Evolutionary conservation across 352 stramenopile species (phyloP).

Genomic region (Phytophthora citrophthora): DNA sequence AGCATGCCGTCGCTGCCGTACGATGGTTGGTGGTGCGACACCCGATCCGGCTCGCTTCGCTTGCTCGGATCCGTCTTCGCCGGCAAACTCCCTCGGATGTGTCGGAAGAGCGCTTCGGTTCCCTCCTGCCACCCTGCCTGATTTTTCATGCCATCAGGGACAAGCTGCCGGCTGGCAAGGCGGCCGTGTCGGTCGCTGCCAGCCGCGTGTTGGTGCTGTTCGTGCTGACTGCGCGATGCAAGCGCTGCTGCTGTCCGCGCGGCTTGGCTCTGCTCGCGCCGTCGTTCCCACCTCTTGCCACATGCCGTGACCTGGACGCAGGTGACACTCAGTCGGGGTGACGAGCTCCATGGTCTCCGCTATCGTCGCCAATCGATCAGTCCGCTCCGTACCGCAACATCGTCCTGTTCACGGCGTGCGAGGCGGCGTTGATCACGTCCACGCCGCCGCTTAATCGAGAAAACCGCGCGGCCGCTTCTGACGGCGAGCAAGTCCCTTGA

Average conservation of each 20-base stretch:
- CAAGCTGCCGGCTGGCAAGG: slow-evolving; percentile 27
- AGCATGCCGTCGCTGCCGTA: slow-evolving; percentile 1
- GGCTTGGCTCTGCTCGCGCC: slow-evolving; percentile 28
- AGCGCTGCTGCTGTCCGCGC: slow-evolving; percentile 9
- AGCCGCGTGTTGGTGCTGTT: slow-evolving; percentile 22
- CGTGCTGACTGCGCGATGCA: slow-evolving; percentile 26
- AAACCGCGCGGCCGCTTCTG: slow-evolving; percentile 3
- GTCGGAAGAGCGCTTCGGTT: slow-evolving; percentile 15
- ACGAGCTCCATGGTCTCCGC: slow-evolving; percentile 16
- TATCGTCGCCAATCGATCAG: slow-evolving; percentile 36
- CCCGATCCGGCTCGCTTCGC: slow-evolving; percentile 14
- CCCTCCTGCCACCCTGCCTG: slow-evolving; percentile 11
- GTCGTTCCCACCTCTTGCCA: slow-evolving; percentile 22
- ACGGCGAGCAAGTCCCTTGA: slow-evolving; percentile 1
- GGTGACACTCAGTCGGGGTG: background rate
- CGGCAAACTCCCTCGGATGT: slow-evolving; percentile 46
- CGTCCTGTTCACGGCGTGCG: slow-evolving; percentile 3
- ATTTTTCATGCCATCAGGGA: slow-evolving; percentile 39
- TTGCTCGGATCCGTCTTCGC: slow-evolving; percentile 20
- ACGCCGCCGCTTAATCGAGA: slow-evolving; percentile 9
- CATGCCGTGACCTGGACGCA: background rate
- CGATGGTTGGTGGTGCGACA: slow-evolving; percentile 16
- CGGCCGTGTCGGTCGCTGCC: slow-evolving; percentile 18
- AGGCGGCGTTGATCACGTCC: slow-evolving; percentile 13
- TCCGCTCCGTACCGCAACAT: slow-evolving; percentile 22